Percentiles rank a stretch among this genome's conserved stretches.
Conservation (phyloP, 2,329 filamentous ascomycete genomes). For the Coleophoma eucalyptorum region DNA sequence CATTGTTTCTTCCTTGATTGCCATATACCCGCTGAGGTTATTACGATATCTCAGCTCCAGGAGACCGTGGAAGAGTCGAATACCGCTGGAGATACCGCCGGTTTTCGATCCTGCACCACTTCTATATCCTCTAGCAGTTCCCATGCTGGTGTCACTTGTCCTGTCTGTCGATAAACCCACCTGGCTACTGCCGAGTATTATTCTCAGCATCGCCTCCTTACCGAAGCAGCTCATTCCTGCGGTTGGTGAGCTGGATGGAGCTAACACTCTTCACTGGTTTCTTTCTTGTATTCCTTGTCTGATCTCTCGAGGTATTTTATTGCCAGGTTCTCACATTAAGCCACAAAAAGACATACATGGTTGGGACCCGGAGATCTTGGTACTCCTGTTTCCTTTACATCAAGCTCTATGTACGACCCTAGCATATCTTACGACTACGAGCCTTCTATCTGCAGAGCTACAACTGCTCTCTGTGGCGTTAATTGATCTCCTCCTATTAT, state of each 20-base stretch:
- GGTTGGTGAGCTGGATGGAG: conserved; percentile 48
- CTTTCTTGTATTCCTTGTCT: conserved; percentile 66
- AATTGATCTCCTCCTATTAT: conserved; percentile 76
- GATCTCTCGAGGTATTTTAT: not conserved
- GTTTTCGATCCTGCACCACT: conserved; percentile 89
- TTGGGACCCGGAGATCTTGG: conserved; percentile 27
- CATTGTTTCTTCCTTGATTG: conserved; percentile 35
- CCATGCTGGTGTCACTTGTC: conserved; percentile 72
- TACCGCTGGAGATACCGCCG: conserved; percentile 53
- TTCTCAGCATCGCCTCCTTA: conserved; percentile 75
- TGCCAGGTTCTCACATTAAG: not conserved
- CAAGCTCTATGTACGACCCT: conserved; percentile 70
- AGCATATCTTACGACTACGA: conserved; percentile 81
- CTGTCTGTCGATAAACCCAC: conserved; percentile 59
- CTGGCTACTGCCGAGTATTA: conserved; percentile 71
- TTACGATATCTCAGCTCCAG: conserved; percentile 34
- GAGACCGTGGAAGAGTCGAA: conserved; percentile 16
- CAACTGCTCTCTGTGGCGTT: conserved; percentile 81
- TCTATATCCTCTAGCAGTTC: conserved; percentile 78
- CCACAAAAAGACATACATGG: conserved; percentile 11
- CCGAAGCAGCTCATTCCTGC: conserved; percentile 69
- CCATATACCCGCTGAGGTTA: conserved; percentile 59
- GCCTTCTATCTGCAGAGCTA: conserved; percentile 80
- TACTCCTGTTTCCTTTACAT: conserved; percentile 78
- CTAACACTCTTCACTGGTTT: conserved; percentile 73